phyloP scores from a whole-genome alignment of 768 basidiomycete genomes.

The Xerocomellus intermedius region DNA sequence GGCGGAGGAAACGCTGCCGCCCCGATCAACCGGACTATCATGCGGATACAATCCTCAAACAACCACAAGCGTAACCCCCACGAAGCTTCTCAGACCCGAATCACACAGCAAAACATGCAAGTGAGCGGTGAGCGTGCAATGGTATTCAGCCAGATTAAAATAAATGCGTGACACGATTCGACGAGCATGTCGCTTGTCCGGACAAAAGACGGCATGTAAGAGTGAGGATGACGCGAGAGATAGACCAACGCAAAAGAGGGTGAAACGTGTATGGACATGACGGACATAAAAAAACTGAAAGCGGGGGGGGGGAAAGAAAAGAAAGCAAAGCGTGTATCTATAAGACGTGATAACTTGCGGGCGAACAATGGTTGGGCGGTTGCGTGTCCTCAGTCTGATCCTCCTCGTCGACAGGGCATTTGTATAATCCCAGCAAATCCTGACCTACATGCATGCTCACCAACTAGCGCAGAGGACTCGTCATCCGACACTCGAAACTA shows the following conservation, averaged over 20 bases:
- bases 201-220: background rate
- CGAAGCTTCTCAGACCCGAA: too few relatives aligned
- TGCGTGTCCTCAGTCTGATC: conserved; percentile 1
- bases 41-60: too few relatives aligned
- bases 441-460: conserved; percentile 11
- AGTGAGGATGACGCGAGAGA: background rate
- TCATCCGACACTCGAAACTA: conserved; percentile 13
- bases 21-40: background rate
- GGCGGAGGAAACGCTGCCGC: too few relatives aligned
- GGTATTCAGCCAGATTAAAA: conserved; percentile 12
- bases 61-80: too few relatives aligned
- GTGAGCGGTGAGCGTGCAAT: conserved; percentile 17
- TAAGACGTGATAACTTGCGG: conserved; percentile 11
- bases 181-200: background rate
- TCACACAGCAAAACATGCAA: background rate
- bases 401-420: background rate
- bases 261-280: background rate
- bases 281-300: background rate
- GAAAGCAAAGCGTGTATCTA: conserved; percentile 1
- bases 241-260: background rate
- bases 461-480: background rate
- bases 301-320: background rate
- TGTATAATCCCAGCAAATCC: conserved; percentile 19
- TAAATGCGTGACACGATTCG: conserved; percentile 3
- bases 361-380: background rate